Percentiles rank a stretch among this genome's conserved stretches.
phyloP scores from a whole-genome alignment of 2,329 filamentous ascomycete species.

The Fusarium austroafricanum region DNA sequence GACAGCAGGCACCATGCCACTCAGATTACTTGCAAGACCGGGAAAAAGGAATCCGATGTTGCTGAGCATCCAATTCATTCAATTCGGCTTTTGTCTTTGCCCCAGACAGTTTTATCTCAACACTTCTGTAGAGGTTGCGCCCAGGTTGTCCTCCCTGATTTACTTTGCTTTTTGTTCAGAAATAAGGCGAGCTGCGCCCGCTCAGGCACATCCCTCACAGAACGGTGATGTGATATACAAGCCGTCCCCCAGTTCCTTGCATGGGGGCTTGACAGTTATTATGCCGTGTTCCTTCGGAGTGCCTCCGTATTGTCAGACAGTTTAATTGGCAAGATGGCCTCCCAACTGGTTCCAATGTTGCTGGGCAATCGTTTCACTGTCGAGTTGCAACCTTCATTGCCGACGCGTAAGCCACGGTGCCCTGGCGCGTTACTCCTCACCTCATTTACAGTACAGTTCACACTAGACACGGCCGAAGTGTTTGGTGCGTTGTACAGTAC shows the following conservation, averaged over 20 bases:
- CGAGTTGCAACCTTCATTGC: background rate
- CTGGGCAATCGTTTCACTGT: background rate
- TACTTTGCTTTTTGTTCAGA: slow-evolving; percentile 2
- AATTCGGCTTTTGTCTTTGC: too few species aligned
- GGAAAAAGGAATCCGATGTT: background rate
- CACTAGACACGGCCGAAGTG: background rate
- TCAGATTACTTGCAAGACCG: background rate
- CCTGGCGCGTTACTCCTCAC: background rate
- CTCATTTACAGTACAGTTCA: too few species aligned
- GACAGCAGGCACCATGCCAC: too few species aligned
- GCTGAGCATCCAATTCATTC: background rate
- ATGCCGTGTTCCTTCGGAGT: background rate
- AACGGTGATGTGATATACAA: background rate
- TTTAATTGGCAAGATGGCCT: background rate
- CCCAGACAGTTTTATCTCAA: background rate
- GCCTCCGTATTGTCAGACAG: too few species aligned
- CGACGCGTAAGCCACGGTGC: slow-evolving; percentile 17
- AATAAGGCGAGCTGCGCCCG: background rate
- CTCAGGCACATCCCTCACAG: background rate
- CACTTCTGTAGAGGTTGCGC: background rate
- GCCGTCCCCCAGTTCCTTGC: background rate
- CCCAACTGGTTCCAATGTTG: background rate
- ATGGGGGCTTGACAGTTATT: background rate
- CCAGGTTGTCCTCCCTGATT: background rate
- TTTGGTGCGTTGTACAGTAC: slow-evolving; percentile 4